phyloP scores from a whole-genome alignment of 2,329 filamentous ascomycete species.

The Aspergillus tubingensis region DNA sequence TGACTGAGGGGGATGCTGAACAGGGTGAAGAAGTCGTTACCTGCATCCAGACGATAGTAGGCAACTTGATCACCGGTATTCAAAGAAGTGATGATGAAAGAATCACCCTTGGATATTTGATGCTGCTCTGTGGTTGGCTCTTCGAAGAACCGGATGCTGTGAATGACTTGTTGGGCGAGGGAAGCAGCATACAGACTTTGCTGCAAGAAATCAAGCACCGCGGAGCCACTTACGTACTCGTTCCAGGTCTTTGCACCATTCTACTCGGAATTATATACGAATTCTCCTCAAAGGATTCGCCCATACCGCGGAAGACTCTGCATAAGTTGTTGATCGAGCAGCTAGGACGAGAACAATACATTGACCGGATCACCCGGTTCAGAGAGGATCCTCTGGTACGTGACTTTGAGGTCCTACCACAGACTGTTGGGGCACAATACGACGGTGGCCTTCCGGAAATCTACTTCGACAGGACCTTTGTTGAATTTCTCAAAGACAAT shows the following conservation, averaged over 20 bases:
- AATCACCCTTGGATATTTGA: conserved; percentile 80
- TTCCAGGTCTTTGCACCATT: conserved; percentile 81
- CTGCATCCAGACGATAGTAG: conserved; percentile 82
- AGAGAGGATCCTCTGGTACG: conserved; percentile 76
- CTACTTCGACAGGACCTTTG: conserved; percentile 81
- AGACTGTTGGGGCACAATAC: conserved; percentile 60
- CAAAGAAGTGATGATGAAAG: conserved; percentile 76
- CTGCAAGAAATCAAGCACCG: conserved; percentile 72
- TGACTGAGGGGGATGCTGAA: conserved; percentile 85
- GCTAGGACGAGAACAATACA: conserved; percentile 82
- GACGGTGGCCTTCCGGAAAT: conserved; percentile 69
- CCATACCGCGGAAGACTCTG: conserved; percentile 77
- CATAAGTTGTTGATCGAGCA: conserved; percentile 75
- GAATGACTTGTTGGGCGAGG: conserved; percentile 89
- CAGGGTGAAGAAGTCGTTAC: conserved; percentile 94
- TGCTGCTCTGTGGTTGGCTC: conserved; percentile 84
- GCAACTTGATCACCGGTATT: conserved; percentile 79
- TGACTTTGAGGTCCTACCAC: conserved; percentile 84
- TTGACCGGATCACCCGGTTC: conserved; percentile 76
- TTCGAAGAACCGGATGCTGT: conserved; percentile 91
- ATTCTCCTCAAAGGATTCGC: conserved; percentile 96
- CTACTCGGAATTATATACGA: conserved; percentile 89
- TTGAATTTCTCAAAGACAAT: conserved; percentile 95
- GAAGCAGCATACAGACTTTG: conserved; percentile 85
- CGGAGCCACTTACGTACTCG: conserved; percentile 62